A percentile compares a stretch with the other conserved stretches of the same genome.
phyloP scores from a whole-genome alignment of 192 early-diverging fungal genomes.

The Coemansia interrupta region DNA sequence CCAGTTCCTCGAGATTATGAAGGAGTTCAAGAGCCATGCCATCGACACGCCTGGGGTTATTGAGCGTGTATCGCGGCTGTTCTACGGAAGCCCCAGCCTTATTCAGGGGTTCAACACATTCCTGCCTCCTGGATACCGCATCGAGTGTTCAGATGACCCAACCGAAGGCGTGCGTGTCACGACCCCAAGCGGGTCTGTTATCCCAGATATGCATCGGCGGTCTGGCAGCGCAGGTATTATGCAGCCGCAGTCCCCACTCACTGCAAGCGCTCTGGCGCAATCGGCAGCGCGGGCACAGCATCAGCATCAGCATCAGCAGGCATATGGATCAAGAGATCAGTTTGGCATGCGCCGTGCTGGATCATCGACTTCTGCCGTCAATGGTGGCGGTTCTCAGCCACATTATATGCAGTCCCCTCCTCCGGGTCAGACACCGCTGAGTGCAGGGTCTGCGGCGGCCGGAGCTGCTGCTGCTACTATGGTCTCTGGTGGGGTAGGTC shows the following conservation, averaged over 20 bases:
- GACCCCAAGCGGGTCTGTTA: conserved; percentile 69
- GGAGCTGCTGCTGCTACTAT: background rate
- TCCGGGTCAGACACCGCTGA: background rate
- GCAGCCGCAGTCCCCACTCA: conserved; percentile 19
- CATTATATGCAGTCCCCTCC: conserved; percentile 25
- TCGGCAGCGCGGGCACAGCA: conserved; percentile 1
- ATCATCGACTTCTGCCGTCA: background rate
- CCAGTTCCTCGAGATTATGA: conserved; percentile 98
- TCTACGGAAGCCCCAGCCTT: conserved; percentile 81
- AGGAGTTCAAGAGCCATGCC: conserved; percentile 95
- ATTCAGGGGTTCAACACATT: conserved; percentile 99
- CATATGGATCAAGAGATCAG: conserved; percentile 19
- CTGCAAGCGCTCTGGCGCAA: conserved; percentile 1
- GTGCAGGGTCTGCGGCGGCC: conserved; percentile 7
- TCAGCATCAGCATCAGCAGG: conserved; percentile 27
- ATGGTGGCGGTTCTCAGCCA: conserved; percentile 1
- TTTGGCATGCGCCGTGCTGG: conserved; percentile 24
- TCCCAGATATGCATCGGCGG: conserved; percentile 39
- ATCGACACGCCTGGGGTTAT: conserved; percentile 99
- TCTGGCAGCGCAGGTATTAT: conserved; percentile 2
- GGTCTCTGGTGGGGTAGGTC: background rate
- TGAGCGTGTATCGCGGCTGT: conserved; percentile 92
- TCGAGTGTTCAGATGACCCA: conserved; percentile 84
- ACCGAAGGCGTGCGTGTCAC: conserved; percentile 81
- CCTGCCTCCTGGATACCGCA: conserved; percentile 94